Percentiles rank a stretch among this genome's conserved stretches.
Conservation (phyloP, 305 asterid species). For the Stenogyne calaminthoides region DNA sequence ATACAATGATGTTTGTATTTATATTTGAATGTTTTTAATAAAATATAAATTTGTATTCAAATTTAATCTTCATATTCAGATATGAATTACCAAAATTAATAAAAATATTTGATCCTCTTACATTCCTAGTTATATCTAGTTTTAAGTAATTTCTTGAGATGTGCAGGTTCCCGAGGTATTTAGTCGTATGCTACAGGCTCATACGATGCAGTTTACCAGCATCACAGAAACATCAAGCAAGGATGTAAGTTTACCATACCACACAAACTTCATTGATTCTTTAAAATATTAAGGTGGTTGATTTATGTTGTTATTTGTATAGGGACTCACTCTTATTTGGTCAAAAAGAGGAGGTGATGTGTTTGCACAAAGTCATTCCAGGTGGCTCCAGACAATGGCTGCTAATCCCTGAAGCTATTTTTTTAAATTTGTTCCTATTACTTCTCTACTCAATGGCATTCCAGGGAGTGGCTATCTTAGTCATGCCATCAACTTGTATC, state of each 20-base stretch:
- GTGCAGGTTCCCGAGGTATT: slow-evolving; percentile 90
- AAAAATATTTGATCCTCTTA: no score
- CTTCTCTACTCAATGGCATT: slow-evolving; percentile 91
- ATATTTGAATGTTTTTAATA: no score
- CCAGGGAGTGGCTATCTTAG: slow-evolving; percentile 99
- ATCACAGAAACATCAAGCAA: slow-evolving; percentile 96
- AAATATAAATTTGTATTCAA: no score
- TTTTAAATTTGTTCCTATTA: slow-evolving; percentile 88
- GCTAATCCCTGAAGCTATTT: slow-evolving; percentile 92
- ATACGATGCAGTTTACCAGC: slow-evolving; percentile 93
- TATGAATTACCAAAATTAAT: no score
- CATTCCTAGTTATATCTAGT: neutral
- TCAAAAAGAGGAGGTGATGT: slow-evolving; percentile 99
- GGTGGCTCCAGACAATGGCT: slow-evolving; percentile 97
- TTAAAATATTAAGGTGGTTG: slow-evolving; percentile 7
- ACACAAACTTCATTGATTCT: slow-evolving; percentile 14
- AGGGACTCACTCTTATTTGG: slow-evolving; percentile 98
- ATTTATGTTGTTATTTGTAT: slow-evolving; percentile 36
- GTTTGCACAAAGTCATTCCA: slow-evolving; percentile 93
- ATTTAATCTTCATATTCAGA: no score
- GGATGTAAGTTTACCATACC: slow-evolving; percentile 61
- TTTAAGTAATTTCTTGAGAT: slow-evolving; percentile 13
- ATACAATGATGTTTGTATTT: no score
- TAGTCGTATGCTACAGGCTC: slow-evolving; percentile 86
- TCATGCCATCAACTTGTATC: slow-evolving; percentile 93